A percentile compares a stretch with the other conserved stretches of the same genome.
Conservation (phyloP, 2,329 filamentous ascomycete species). For the Beauveria sp. region DNA sequence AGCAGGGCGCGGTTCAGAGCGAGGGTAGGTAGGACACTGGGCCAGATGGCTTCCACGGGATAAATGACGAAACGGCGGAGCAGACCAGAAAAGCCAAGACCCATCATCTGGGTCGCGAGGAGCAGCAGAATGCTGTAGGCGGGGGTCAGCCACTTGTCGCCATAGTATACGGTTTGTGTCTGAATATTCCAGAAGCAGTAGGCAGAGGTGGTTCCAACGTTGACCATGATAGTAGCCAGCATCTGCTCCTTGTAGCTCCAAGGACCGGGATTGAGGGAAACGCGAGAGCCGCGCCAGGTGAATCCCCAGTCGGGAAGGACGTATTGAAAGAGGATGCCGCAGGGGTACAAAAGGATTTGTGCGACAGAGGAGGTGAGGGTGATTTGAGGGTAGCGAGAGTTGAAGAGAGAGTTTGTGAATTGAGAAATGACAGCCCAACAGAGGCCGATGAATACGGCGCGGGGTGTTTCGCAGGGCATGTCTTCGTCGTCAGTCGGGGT, state of each 20-base stretch:
- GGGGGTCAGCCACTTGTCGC: slow-evolving; percentile 13
- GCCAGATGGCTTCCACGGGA: slow-evolving; percentile 8
- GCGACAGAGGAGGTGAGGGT: slow-evolving; percentile 3
- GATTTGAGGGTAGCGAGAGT: slow-evolving; percentile 10
- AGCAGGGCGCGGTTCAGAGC: slow-evolving; percentile 8
- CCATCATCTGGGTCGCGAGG: slow-evolving; percentile 26
- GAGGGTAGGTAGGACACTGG: slow-evolving; percentile 21
- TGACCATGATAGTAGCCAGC: slow-evolving; percentile 30
- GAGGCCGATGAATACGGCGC: slow-evolving; percentile 6
- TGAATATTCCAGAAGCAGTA: slow-evolving; percentile 30
- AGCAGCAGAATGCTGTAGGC: slow-evolving; percentile 27
- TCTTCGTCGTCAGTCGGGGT: not conserved
- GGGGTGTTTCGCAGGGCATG: slow-evolving; percentile 8
- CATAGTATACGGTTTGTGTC: slow-evolving; percentile 22
- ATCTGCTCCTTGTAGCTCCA: slow-evolving; percentile 35
- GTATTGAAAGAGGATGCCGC: not conserved
- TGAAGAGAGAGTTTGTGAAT: slow-evolving; percentile 11
- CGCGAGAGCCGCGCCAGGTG: slow-evolving; percentile 10
- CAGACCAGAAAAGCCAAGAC: slow-evolving; percentile 26
- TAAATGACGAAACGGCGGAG: slow-evolving; percentile 24
- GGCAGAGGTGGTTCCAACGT: slow-evolving; percentile 28
- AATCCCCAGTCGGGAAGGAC: slow-evolving; percentile 11
- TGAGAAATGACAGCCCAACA: slow-evolving; percentile 8
- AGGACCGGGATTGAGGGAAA: slow-evolving; percentile 30
- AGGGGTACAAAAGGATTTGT: slow-evolving; percentile 8